Evolutionary conservation across 2,329 filamentous ascomycete genomes (phyloP).

Genomic region (Verticillium dahliae): DNA sequence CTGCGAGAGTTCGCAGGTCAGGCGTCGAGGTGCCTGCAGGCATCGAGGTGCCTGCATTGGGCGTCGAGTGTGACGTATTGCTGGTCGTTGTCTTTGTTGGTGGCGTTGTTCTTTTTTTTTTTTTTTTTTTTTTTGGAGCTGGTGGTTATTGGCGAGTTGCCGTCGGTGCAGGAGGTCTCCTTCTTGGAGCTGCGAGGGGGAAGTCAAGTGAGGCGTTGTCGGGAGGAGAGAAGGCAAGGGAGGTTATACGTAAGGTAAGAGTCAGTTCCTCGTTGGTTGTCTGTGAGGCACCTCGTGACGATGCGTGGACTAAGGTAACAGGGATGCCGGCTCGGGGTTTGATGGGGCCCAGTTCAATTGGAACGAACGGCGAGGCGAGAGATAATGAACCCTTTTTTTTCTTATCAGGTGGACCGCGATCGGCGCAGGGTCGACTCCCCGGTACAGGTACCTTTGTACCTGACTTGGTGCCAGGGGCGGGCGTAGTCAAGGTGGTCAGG

Average conservation of each 20-base stretch:
- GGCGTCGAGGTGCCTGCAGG: slow-evolving; percentile 10
- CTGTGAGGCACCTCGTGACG: background rate
- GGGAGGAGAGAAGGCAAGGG: background rate
- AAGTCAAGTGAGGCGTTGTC: background rate
- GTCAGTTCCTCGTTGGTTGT: background rate
- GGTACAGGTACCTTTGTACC: too few relatives aligned
- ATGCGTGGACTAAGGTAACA: background rate
- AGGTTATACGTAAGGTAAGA: background rate
- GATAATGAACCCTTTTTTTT: background rate
- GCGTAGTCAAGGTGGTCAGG: background rate
- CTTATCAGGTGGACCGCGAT: background rate
- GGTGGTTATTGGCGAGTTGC: background rate
- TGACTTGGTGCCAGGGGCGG: too few relatives aligned
- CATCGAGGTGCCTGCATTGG: slow-evolving; percentile 8
- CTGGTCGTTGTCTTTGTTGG: background rate
- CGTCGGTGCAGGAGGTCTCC: background rate
- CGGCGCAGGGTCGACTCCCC: background rate
- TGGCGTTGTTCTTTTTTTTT: too few relatives aligned
- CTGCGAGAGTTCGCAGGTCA: slow-evolving; percentile 9
- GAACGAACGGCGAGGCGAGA: background rate
- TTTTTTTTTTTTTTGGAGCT: too few relatives aligned
- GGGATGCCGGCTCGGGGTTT: background rate
- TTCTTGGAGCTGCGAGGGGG: background rate
- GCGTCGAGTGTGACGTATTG: background rate
- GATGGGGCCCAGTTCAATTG: background rate